Conservation (phyloP, 2,329 filamentous ascomycete species). For the Penicillium sp. region DNA sequence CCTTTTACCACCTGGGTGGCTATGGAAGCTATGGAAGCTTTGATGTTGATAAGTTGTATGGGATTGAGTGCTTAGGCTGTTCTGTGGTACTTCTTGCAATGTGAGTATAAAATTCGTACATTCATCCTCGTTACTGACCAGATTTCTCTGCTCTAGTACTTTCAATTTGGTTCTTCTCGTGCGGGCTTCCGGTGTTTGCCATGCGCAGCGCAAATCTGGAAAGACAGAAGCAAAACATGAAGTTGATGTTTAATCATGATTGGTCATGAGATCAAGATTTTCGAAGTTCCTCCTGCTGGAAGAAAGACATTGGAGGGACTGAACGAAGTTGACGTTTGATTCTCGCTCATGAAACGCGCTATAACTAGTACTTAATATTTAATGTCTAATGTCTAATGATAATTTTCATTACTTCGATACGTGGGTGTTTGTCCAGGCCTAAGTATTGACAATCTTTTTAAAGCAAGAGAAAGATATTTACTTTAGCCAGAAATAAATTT, state of each 20-base stretch:
- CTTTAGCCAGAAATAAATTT: no score
- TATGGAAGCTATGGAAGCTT: constrained; percentile 2
- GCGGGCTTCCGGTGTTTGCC: constrained; percentile 9
- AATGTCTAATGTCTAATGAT: background rate
- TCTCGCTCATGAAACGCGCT: background rate
- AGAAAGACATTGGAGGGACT: no score
- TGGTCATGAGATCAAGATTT: background rate
- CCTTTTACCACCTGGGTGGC: constrained; percentile 8
- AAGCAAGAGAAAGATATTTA: no score
- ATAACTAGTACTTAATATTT: background rate
- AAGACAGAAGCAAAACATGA: background rate
- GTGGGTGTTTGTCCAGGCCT: no score
- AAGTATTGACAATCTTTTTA: no score
- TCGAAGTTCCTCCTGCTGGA: background rate
- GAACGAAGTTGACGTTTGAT: background rate
- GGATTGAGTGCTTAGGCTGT: constrained; percentile 13
- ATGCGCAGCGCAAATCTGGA: constrained; percentile 11
- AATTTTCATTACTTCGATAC: no score
- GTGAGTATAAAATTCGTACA: constrained; percentile 1
- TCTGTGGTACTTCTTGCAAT: constrained; percentile 16
- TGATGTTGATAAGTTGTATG: constrained; percentile 6
- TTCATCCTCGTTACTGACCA: background rate
- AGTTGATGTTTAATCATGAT: constrained; percentile 1
- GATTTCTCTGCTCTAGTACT: background rate
- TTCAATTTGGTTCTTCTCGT: constrained; percentile 15